These are phyloP conservation scores for Colletotrichum costaricense DNA, from an alignment of 2,329 filamentous ascomycete species.

Conservation along the genomic window DNA sequence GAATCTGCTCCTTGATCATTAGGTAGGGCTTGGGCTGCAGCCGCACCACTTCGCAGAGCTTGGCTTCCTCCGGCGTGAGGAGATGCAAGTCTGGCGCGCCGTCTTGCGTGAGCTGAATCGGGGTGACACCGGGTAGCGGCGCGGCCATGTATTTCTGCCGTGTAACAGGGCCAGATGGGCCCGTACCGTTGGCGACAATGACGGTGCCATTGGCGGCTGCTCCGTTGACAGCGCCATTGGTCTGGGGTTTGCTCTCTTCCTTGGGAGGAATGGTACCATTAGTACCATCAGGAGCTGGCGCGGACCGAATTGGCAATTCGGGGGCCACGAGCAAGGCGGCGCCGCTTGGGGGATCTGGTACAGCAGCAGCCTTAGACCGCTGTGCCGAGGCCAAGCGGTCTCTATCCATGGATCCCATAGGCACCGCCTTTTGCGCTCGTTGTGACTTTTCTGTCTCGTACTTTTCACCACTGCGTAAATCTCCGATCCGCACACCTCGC, in stretches of 20 bases:
- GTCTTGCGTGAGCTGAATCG: conserved; percentile 78
- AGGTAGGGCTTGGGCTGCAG: conserved; percentile 95
- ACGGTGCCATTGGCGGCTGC: conserved; percentile 53
- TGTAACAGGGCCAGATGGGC: conserved; percentile 43
- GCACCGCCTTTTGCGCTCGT: conserved; percentile 75
- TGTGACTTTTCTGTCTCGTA: conserved; percentile 90
- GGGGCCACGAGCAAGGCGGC: conserved; percentile 82
- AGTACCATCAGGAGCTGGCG: conserved; percentile 45
- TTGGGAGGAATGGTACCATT: conserved; percentile 39
- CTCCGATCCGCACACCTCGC: conserved; percentile 85
- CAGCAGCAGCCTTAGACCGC: conserved; percentile 72
- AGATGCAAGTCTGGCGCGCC: conserved; percentile 87
- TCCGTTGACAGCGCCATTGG: conserved; percentile 65
- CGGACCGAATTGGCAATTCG: conserved; percentile 75
- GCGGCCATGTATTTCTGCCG: conserved; percentile 65
- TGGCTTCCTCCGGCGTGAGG: conserved; percentile 83
- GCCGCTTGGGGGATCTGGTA: conserved; percentile 77
- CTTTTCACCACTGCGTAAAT: conserved; percentile 87
- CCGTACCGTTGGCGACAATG: conserved; percentile 50
- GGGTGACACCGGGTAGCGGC: conserved; percentile 70
- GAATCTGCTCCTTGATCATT: conserved; percentile 91
- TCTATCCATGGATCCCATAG: conserved; percentile 87
- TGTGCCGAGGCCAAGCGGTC: conserved; percentile 78
- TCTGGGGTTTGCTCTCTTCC: conserved; percentile 61
- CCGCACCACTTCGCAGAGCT: conserved; percentile 85